Percentiles rank a stretch among this genome's conserved stretches.
Evolutionary conservation across 2,329 filamentous ascomycete genomes (phyloP).

Genomic region (Apiospora kogelbergensis): DNA sequence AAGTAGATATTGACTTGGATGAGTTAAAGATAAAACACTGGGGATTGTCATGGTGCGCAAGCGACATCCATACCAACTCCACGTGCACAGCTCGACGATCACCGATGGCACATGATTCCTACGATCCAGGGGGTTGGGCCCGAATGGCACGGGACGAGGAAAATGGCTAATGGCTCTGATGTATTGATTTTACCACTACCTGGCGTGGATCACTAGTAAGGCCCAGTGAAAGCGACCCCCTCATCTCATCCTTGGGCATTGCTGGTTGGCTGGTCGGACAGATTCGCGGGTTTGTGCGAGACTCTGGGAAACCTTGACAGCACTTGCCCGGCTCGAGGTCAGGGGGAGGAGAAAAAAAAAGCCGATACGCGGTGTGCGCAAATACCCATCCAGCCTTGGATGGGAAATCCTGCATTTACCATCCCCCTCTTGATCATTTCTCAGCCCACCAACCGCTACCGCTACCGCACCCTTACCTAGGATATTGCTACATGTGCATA

Average conservation of each 20-base stretch:
- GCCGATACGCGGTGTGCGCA: background rate
- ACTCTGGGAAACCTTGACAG: background rate
- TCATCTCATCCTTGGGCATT: background rate
- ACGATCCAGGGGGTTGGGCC: background rate
- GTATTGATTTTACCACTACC: background rate
- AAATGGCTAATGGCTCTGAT: background rate
- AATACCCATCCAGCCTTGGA: background rate
- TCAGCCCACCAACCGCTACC: background rate
- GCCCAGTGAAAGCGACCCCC: background rate
- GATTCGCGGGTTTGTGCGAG: background rate
- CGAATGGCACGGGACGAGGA: constrained; percentile 1
- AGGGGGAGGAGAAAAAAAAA: background rate
- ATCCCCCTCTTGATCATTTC: background rate
- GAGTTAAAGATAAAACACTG: background rate
- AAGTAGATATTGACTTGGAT: background rate
- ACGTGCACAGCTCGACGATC: background rate
- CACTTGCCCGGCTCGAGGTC: background rate
- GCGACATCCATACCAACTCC: background rate
- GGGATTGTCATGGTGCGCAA: background rate
- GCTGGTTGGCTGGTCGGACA: constrained; percentile 6
- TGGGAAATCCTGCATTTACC: background rate
- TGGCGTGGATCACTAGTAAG: background rate
- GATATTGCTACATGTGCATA: background rate
- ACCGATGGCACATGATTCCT: background rate
- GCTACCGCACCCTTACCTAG: background rate